Conservation (phyloP, 1,284 basidiomycete genomes). For the Ganoderma meredithae region DNA sequence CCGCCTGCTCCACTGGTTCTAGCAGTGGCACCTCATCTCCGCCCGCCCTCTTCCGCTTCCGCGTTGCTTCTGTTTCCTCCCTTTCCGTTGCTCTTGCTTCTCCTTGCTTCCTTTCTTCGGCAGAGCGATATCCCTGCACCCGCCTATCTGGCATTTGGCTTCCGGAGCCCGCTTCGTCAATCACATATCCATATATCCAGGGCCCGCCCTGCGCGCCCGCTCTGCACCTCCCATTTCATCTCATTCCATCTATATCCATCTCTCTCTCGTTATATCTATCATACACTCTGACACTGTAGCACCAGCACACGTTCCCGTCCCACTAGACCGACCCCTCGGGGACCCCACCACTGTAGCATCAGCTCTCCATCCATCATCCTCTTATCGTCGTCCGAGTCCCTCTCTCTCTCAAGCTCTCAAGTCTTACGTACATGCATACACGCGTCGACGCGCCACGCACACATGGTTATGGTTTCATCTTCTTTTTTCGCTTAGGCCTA, state of each 20-base stretch:
- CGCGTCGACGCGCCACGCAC: neutral
- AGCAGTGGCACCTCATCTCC: conserved; percentile 1
- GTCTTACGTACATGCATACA: neutral
- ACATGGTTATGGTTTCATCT: conserved; percentile 1
- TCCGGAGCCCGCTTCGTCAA: conserved; percentile 1
- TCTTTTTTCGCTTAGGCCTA: neutral
- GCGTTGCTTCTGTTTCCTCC: neutral
- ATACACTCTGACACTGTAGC: conserved; percentile 35
- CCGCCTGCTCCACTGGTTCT: conserved; percentile 2
- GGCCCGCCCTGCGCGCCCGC: neutral
- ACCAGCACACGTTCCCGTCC: conserved; percentile 23
- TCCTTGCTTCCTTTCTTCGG: conserved; percentile 12
- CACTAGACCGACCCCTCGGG: conserved; percentile 14
- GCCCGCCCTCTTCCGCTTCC: neutral
- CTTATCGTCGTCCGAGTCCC: neutral
- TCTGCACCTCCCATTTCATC: neutral
- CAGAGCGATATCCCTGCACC: conserved; percentile 7
- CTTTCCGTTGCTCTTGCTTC: neutral
- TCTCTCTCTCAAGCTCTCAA: neutral
- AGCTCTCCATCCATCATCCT: conserved; percentile 9
- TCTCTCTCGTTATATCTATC: conserved; percentile 2
- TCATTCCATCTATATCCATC: conserved; percentile 12
- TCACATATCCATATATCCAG: conserved; percentile 8
- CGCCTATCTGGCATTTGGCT: neutral
- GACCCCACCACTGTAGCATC: conserved; percentile 28